phyloP scores from a whole-genome alignment of 2,329 filamentous ascomycete species.

The Bipolaris bicolor region DNA sequence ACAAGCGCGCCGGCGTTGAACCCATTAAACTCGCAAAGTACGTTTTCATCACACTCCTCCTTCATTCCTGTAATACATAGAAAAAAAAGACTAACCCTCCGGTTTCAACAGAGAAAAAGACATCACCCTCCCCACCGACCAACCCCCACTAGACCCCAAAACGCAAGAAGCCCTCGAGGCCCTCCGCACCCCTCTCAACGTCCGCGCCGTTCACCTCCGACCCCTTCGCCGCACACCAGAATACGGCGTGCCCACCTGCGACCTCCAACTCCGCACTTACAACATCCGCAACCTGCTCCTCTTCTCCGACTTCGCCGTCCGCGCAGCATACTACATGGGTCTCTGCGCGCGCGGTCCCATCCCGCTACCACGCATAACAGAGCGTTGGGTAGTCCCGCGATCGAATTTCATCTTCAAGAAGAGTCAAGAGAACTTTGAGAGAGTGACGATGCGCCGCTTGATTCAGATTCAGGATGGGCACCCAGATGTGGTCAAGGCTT shows the following conservation, averaged over 20 bases:
- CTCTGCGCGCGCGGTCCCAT: constrained; percentile 85
- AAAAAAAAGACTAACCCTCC: not conserved
- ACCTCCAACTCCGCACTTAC: constrained; percentile 93
- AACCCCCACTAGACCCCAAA: constrained; percentile 36
- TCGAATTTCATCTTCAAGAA: constrained; percentile 96
- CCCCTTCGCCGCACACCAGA: constrained; percentile 77
- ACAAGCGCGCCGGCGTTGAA: constrained; percentile 42
- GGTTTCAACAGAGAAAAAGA: constrained; percentile 29
- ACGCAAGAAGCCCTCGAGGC: constrained; percentile 40
- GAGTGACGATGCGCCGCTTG: constrained; percentile 81
- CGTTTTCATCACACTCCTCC: not conserved
- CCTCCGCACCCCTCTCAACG: constrained; percentile 66
- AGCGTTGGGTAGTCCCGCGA: constrained; percentile 92
- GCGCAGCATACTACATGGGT: constrained; percentile 91
- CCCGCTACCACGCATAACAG: constrained; percentile 81
- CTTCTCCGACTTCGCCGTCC: constrained; percentile 91
- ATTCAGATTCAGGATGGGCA: constrained; percentile 94
- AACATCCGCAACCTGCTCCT: constrained; percentile 89
- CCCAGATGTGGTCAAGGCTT: constrained; percentile 84
- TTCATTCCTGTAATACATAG: not conserved
- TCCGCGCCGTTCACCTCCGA: constrained; percentile 85
- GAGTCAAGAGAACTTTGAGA: constrained; percentile 95
- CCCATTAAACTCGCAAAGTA: constrained; percentile 47
- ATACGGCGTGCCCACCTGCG: constrained; percentile 82
- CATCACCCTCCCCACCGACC: constrained; percentile 42